Evolutionary conservation across 2,329 filamentous ascomycete genomes (phyloP), one percentile per base, ranked within the genome.

Genomic region (Verticillium nonalfalfae): DNA sequence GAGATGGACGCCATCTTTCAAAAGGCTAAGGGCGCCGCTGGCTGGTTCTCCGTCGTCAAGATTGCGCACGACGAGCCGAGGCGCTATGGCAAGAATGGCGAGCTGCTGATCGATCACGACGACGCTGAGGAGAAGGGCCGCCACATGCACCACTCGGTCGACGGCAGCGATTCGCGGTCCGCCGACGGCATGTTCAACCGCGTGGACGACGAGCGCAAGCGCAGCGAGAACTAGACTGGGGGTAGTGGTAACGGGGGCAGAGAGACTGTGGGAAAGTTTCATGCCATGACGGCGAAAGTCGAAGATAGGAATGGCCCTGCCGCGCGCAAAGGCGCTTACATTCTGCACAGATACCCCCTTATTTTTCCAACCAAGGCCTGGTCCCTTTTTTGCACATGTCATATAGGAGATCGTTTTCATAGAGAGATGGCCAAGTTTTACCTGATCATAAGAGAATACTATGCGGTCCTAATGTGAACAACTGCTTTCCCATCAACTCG

Each of bases 1-100:
- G 86, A 89, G 69, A 88, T 89, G 82, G 86, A 89, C 67, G 75
- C 73, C 66, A 87, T 88, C 68, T 88, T 87, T 74, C 79, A 81
- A 65, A 84, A 85, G 68, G 81, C 82, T 1, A 74, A 75, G 26
- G 82, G 82, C 3, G 68, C 71, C 59, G 64, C 64, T 26, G 75
- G 71, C 33, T 73, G 71, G 18, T 70, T 78, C 13, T 65, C 67
- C 15, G 72, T 79, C 5, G 72, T 79, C 34, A 68, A 73, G 18
- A 70, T 74, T 50, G 76, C 76, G 45, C 65, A 67, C 55, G 69
- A 80, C 7, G 82, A 85, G 71, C 84, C 85, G 0, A 76, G 75
- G 5, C 78, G 81, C 40, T 87, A 86, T 66, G 84, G 82, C 63
- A 84, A 83, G 76, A 78, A 86, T 61, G 85, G 85, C 64, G 81